These are phyloP conservation scores for Pyropia yezoensis DNA, from an alignment of 23 red algal genomes.

Conservation along the genomic window DNA sequence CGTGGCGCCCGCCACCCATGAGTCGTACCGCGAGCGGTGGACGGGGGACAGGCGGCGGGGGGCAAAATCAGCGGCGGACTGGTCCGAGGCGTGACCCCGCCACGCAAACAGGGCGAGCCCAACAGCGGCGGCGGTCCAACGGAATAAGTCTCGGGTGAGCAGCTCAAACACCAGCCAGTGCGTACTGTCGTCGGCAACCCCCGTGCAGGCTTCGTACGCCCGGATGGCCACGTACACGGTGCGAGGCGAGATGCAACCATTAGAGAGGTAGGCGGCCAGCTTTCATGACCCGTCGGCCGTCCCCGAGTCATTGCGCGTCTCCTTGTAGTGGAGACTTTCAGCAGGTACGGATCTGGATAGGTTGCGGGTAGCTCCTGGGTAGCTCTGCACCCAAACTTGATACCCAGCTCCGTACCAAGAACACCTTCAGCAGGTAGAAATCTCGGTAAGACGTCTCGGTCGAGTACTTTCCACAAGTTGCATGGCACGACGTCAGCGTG, in stretches of 20 bases:
- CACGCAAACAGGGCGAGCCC: conserved; percentile 59
- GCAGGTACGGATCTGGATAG: too few species aligned
- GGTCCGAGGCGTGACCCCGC: conserved; percentile 34
- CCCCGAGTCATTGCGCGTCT: conserved; percentile 69
- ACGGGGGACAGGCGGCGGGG: neutral
- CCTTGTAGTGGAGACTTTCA: conserved; percentile 75
- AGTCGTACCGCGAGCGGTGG: conserved; percentile 23
- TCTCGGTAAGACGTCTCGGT: too few species aligned
- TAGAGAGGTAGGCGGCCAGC: conserved; percentile 68
- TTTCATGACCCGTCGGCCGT: conserved; percentile 57
- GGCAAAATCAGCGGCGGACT: conserved; percentile 1
- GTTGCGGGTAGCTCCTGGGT: too few species aligned
- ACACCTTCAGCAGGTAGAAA: too few species aligned
- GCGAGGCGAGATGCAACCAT: conserved; percentile 71
- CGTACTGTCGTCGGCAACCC: conserved; percentile 43
- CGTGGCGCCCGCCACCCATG: conserved; percentile 66
- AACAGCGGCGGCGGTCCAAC: conserved; percentile 42
- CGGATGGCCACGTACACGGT: conserved; percentile 52
- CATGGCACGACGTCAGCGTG: too few species aligned
- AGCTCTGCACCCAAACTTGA: too few species aligned
- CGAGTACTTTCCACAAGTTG: too few species aligned
- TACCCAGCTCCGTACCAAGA: too few species aligned
- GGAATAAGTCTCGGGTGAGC: conserved; percentile 81
- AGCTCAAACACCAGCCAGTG: conserved; percentile 96
- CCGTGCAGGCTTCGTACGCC: conserved; percentile 50